These are phyloP conservation scores for Debaryomycetaceae sp. DNA, from an alignment of 1,139 yeast genomes.

Conservation along the genomic window DNA sequence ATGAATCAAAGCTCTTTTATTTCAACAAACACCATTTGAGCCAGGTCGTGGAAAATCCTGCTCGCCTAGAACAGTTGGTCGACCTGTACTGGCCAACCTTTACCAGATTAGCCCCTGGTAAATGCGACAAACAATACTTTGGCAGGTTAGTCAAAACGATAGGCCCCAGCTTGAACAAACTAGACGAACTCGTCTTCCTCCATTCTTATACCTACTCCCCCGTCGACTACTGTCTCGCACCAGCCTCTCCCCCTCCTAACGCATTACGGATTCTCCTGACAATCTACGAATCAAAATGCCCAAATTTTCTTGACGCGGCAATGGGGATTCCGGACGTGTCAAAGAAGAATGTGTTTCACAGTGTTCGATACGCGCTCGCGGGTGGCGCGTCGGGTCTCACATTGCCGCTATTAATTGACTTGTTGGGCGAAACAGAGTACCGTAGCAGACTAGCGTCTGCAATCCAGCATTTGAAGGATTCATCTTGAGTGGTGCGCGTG, in stretches of 20 bases:
- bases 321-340: constrained; percentile 8
- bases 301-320: constrained; percentile 7
- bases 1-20: constrained; percentile 57
- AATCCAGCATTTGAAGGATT: constrained; percentile 1
- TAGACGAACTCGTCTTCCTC: constrained; percentile 35
- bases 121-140: constrained; percentile 12
- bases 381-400: constrained; percentile 66
- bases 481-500: not conserved
- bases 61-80: constrained; percentile 20
- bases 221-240: constrained; percentile 19
- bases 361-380: constrained; percentile 61
- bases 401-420: constrained; percentile 45
- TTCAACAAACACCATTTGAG: constrained; percentile 64
- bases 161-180: constrained; percentile 31
- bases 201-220: constrained; percentile 41
- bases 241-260: constrained; percentile 4
- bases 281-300: constrained; percentile 4
- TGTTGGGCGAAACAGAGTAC: constrained; percentile 43
- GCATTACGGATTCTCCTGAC: constrained; percentile 2
- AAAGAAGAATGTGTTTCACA: constrained; percentile 46
- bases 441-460: constrained; percentile 20
- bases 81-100: constrained; percentile 15
- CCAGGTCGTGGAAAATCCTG: constrained; percentile 22
- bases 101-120: constrained; percentile 5
- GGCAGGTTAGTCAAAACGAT: constrained; percentile 16